Percentiles rank a stretch among this genome's conserved stretches.
These are phyloP conservation scores for Podospora comata DNA, from an alignment of 495 filamentous ascomycete species.

Conservation along the genomic window DNA sequence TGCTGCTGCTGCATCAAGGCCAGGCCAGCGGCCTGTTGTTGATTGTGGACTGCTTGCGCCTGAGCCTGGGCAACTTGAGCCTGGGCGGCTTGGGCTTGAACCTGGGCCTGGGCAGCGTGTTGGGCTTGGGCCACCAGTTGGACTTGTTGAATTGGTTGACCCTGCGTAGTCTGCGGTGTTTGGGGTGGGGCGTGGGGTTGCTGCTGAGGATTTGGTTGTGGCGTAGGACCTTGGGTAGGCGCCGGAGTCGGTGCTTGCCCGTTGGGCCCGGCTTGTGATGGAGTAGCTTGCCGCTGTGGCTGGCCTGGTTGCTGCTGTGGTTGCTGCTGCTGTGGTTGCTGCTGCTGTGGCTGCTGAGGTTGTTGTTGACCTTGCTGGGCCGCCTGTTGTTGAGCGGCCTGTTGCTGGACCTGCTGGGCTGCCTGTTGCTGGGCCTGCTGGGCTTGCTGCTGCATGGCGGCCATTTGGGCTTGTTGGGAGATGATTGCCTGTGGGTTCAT, in stretches of 20 bases:
- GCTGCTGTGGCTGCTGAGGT: slow-evolving; percentile 34
- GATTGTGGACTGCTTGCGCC: slow-evolving; percentile 15
- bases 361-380: slow-evolving; percentile 34
- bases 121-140: slow-evolving; percentile 30
- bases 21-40: slow-evolving; percentile 26
- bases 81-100: slow-evolving; percentile 22
- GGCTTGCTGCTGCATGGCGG: slow-evolving; percentile 42
- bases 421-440: slow-evolving; percentile 47
- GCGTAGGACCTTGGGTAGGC: slow-evolving; percentile 31
- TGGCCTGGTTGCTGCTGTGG: slow-evolving; percentile 37
- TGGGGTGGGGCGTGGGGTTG: slow-evolving; percentile 42
- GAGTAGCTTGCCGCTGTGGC: slow-evolving; percentile 44
- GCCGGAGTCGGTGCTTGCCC: slow-evolving; percentile 33
- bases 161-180: slow-evolving; percentile 48
- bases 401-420: slow-evolving; percentile 44
- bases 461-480: slow-evolving; percentile 25
- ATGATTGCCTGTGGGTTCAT: slow-evolving; percentile 37
- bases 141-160: slow-evolving; percentile 54
- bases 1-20: slow-evolving; percentile 29
- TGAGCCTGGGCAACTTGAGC: slow-evolving; percentile 14
- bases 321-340: slow-evolving; percentile 29
- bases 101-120: slow-evolving; percentile 34
- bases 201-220: slow-evolving; percentile 41
- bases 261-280: slow-evolving; percentile 37
- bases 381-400: slow-evolving; percentile 52